Conservation (phyloP, 2,329 filamentous ascomycete species). For the Shiraia bambusicola region DNA sequence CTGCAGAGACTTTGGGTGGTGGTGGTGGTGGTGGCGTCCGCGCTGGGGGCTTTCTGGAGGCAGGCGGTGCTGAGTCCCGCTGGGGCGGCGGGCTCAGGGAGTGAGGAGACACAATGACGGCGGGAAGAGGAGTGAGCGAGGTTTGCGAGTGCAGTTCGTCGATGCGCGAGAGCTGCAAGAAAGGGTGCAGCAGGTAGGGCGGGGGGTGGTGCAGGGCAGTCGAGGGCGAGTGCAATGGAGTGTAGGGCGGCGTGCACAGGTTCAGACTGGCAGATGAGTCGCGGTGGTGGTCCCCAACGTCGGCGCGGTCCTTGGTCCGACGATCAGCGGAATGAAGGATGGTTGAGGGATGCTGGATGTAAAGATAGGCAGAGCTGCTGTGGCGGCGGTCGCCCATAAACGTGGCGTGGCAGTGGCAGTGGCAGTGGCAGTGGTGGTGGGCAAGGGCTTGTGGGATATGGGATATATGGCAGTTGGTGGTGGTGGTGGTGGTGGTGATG, state of each 20-base stretch:
- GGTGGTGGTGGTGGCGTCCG: conserved; percentile 31
- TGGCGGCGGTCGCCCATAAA: conserved; percentile 33
- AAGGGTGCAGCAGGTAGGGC: conserved; percentile 29
- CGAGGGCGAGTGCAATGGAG: conserved; percentile 14
- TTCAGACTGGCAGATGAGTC: conserved; percentile 12
- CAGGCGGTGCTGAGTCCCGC: conserved; percentile 34
- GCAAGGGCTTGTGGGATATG: conserved; percentile 2
- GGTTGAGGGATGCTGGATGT: conserved; percentile 21
- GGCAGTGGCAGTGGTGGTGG: conserved; percentile 3
- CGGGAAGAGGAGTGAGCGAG: conserved; percentile 25
- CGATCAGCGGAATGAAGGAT: conserved; percentile 14
- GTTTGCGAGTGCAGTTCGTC: conserved; percentile 26
- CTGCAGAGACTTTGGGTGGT: conserved; percentile 35
- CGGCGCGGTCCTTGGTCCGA: conserved; percentile 12
- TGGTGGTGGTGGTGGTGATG: too few relatives aligned
- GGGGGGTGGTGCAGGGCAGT: conserved; percentile 15
- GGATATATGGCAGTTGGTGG: too few relatives aligned
- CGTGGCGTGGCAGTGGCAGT: conserved; percentile 8
- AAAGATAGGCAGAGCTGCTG: conserved; percentile 26
- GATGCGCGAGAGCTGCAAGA: conserved; percentile 33
- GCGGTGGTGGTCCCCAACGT: conserved; percentile 4
- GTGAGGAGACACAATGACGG: conserved; percentile 46
- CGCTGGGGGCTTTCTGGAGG: conserved; percentile 32
- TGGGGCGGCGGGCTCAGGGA: conserved; percentile 34
- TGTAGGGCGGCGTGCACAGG: conserved; percentile 13